Evolutionary conservation across 257 asterid genomes (phyloP).

Genomic region (Nicotiana tomentosiformis): DNA sequence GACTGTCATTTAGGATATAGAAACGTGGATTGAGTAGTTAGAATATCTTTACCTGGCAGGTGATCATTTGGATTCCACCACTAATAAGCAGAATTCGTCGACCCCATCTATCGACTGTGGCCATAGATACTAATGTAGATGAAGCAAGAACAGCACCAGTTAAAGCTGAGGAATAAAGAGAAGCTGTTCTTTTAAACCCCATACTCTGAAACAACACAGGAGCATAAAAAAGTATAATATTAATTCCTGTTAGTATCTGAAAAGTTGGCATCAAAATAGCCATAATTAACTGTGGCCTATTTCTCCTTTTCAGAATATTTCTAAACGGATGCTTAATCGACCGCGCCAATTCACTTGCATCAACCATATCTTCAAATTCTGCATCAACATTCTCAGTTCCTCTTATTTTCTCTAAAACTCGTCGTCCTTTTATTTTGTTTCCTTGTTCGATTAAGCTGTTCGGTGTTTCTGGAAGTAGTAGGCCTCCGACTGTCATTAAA

Average conservation of each 20-base stretch:
- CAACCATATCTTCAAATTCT: slow-evolving; percentile 60
- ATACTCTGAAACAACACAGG: slow-evolving; percentile 76
- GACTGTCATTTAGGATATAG: neutral
- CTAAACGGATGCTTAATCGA: slow-evolving; percentile 66
- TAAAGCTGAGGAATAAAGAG: slow-evolving; percentile 69
- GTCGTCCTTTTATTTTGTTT: slow-evolving; percentile 29
- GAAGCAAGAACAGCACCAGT: slow-evolving; percentile 75
- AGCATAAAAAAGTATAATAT: slow-evolving; percentile 75
- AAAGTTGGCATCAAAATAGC: slow-evolving; percentile 75
- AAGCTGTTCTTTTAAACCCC: slow-evolving; percentile 58
- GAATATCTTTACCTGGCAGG: slow-evolving; percentile 22
- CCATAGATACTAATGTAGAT: slow-evolving; percentile 68
- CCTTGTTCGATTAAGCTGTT: slow-evolving; percentile 76
- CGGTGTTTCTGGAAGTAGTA: slow-evolving; percentile 78
- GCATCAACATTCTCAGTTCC: slow-evolving; percentile 69
- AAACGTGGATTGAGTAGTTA: neutral
- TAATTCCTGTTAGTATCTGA: slow-evolving; percentile 81
- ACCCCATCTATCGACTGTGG: slow-evolving; percentile 60
- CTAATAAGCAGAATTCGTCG: slow-evolving; percentile 52
- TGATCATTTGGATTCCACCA: slow-evolving; percentile 69
- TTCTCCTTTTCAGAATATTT: slow-evolving; percentile 47
- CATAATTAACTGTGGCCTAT: slow-evolving; percentile 70
- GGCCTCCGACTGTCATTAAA: slow-evolving; percentile 63
- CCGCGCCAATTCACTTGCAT: slow-evolving; percentile 67
- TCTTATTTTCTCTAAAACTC: slow-evolving; percentile 51